Evolutionary conservation across 495 filamentous ascomycete species (phyloP).

Genomic region (Pyronema domesticum): DNA sequence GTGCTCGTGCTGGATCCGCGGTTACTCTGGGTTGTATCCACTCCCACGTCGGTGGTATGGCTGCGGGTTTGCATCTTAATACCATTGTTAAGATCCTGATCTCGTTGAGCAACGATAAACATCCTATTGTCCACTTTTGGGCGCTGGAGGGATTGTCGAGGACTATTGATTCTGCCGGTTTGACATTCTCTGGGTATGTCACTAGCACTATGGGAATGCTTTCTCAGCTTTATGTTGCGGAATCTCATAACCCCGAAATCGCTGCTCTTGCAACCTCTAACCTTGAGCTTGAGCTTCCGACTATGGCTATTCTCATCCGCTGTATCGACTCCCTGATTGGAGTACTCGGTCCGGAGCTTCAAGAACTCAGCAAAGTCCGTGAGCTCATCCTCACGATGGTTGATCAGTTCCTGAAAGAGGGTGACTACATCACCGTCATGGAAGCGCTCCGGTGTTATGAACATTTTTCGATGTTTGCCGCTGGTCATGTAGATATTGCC

Average conservation of each 20-base stretch:
- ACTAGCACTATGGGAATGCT: conserved; percentile 82
- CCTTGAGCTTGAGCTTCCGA: conserved; percentile 63
- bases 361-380: conserved; percentile 78
- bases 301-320: conserved; percentile 62
- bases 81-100: conserved; percentile 87
- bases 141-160: conserved; percentile 73
- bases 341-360: conserved; percentile 84
- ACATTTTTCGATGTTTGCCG: conserved; percentile 82
- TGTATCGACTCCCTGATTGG: conserved; percentile 93
- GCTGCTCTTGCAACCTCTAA: conserved; percentile 65
- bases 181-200: conserved; percentile 80
- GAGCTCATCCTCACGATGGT: conserved; percentile 81
- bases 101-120: conserved; percentile 91
- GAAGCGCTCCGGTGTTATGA: conserved; percentile 73
- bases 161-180: conserved; percentile 79
- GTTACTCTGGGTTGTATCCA: conserved; percentile 87
- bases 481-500: conserved; percentile 62
- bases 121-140: conserved; percentile 91
- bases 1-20: conserved; percentile 81
- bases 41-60: conserved; percentile 91
- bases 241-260: conserved; percentile 80
- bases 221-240: conserved; percentile 74
- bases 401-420: conserved; percentile 63
- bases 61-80: conserved; percentile 90
- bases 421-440: conserved; percentile 49